A percentile compares a stretch with the other conserved stretches of the same genome.
Conservation (phyloP, 1,139 yeast genomes). For the Yamadazyma dendronema region DNA sequence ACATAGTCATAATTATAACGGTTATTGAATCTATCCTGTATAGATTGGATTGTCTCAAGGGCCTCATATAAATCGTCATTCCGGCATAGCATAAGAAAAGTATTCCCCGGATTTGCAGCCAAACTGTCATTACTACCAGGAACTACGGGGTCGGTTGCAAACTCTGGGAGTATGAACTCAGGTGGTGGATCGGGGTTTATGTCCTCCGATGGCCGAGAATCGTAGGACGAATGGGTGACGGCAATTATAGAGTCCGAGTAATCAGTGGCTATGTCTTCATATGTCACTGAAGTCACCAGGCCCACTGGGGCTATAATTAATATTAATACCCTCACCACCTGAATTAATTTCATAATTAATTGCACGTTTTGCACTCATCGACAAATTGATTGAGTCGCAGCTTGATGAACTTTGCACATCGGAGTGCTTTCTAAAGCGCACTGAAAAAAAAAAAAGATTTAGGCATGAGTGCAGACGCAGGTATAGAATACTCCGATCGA, state of each 20-base stretch:
- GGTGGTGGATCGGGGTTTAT: not conserved
- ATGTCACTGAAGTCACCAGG: no score
- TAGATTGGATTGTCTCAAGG: slow-evolving; percentile 56
- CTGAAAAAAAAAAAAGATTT: not conserved
- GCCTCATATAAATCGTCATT: slow-evolving; percentile 63
- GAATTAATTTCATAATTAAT: slow-evolving; percentile 1
- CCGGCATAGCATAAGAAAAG: slow-evolving; percentile 72
- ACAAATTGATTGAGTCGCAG: no score
- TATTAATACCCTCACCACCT: not conserved
- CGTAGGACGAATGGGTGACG: no score
- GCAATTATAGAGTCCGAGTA: no score
- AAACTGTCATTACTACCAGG: not conserved
- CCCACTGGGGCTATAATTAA: not conserved
- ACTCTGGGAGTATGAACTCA: not conserved
- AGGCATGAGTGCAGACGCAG: not conserved
- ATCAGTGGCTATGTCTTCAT: no score
- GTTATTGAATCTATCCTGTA: slow-evolving; percentile 71
- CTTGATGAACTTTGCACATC: no score
- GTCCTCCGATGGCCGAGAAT: not conserved
- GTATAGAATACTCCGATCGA: not conserved
- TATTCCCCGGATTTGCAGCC: slow-evolving; percentile 14
- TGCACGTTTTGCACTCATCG: slow-evolving; percentile 8
- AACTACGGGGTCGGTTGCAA: not conserved
- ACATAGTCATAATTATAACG: slow-evolving; percentile 42
- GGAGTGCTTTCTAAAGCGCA: no score